Base-by-base conservation (phyloP, 306 rosid genomes). In the Prunus padus region DNA sequence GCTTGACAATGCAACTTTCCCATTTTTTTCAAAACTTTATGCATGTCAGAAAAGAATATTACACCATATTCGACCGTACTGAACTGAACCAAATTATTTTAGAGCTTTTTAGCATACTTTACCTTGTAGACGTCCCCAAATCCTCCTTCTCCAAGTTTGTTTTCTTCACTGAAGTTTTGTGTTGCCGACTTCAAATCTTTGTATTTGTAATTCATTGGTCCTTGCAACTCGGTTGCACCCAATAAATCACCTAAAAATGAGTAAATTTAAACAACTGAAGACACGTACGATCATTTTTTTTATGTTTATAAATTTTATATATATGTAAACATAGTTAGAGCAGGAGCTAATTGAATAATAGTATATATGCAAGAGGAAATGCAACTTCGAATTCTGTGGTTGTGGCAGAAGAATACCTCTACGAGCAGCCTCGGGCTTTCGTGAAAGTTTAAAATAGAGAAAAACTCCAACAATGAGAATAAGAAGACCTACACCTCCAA, bases 111-210 rank as follows among this genome's bases (percentile, higher is more conserved):
- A 50, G 60, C 60, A n/a, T 54, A n/a, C 13, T 49, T 73, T 73
- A 90, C 96, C 96, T 87, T 91, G 69, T 87, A 88, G 57, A 90
- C 93, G 16, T 82, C 88, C 26, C 96, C 93, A 61, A 90, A 90
- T 31, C 93, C 96, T 64, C 96, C 96, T 78, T 85, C 93, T 71
- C 96, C 96, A 13, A 90, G 81, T 69, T 90, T 90, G 51, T 83
- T 88, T 76, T 86, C 88, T 8, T 68, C 85, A 45, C 85, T 83
- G 47, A 88, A 90, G 37, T 87, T 85, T 4, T 80, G 79, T 4
- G 96, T 88, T 68, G 96, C 96, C 4, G 73, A 49, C 71, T 86
- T 90, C 82, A 90, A 76, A 75, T 85, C 96, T 23, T 83, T 88
- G 28, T 85, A 83, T 9, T 71, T 82, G n/a, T 82, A 90, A 65